A percentile compares a stretch with the other conserved stretches of the same genome.
These are phyloP conservation scores for Colletotrichum horii DNA, from an alignment of 2,329 filamentous ascomycete species.

Conservation along the genomic window DNA sequence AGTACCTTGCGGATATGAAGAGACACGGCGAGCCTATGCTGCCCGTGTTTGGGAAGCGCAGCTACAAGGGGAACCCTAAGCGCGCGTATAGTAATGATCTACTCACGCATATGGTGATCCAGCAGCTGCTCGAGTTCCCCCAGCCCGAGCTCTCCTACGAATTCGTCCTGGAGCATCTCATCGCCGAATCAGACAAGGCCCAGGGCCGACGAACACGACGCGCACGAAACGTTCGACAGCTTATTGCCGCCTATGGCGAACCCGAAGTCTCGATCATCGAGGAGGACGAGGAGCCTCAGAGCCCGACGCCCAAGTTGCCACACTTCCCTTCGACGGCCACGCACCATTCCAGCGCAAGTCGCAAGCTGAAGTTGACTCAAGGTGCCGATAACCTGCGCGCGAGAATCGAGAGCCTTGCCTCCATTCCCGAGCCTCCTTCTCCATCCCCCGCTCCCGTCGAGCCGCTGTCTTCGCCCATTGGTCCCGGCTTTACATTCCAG, in stretches of 20 bases:
- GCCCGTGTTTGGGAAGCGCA: neutral
- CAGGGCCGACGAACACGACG: neutral
- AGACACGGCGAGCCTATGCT: slow-evolving; percentile 1
- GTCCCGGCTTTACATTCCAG: slow-evolving; percentile 6
- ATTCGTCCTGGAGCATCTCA: slow-evolving; percentile 8
- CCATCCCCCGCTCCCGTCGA: neutral
- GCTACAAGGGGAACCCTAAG: slow-evolving; percentile 4
- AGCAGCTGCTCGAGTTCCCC: slow-evolving; percentile 4
- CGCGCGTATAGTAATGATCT: slow-evolving; percentile 13
- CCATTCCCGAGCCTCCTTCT: neutral
- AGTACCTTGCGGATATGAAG: neutral
- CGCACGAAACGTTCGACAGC: slow-evolving; percentile 8
- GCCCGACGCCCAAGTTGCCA: slow-evolving; percentile 5
- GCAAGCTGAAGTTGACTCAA: neutral
- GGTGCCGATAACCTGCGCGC: neutral
- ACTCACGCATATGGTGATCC: slow-evolving; percentile 9
- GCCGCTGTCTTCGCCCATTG: neutral
- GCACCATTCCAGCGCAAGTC: slow-evolving; percentile 5
- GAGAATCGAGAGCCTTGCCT: neutral
- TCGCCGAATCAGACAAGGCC: slow-evolving; percentile 1
- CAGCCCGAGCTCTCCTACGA: slow-evolving; percentile 15
- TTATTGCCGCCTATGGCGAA: slow-evolving; percentile 9
- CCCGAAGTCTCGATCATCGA: slow-evolving; percentile 11
- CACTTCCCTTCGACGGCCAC: slow-evolving; percentile 18
- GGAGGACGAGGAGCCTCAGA: slow-evolving; percentile 17